Evolutionary conservation across 495 filamentous ascomycete genomes (phyloP), one percentile per base, ranked within the genome.

Genomic region (Talaromyces stipitatus): DNA sequence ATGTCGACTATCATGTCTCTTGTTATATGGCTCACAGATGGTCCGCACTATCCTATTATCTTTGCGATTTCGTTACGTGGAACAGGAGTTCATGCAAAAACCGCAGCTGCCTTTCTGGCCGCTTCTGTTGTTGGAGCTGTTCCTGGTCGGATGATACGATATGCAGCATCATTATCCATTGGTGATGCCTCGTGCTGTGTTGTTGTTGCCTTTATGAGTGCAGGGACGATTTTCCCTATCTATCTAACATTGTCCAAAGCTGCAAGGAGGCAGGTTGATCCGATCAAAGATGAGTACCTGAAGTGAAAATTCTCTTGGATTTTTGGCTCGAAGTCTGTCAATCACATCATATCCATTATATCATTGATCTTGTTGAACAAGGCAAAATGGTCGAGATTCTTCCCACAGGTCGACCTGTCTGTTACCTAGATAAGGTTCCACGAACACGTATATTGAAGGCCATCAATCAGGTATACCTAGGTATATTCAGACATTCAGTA

Each of bases 181-280:
- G 71, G 46, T 2, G 32, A 60, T n/a, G n/a, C n/a, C 58, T 68
- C 71, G 0, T 77, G 72, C 56, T 72, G 71, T 55, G 67, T 83
- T 26, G 64, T 76, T 16, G 64, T 80, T 11, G 78, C 78, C 3
- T 58, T 72, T 8, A 79, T 77, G 27, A 69, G 74, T 3, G 67
- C 65, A 23, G 76, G 73, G 1, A 57, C 62, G 0, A 33, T 78
- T 1, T 77, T 79, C 58, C 78, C 82, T 1, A 2, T 79, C 3
- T 80, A 76, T 63, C 59, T 81, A 20, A 76, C 76, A 36, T 20
- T 69, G 4, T 57, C 66, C 2, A 64, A 69, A 4, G 59, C 57
- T n/a, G 82, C 79, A 22, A 67, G 72, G 57, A 58, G 66, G 51
- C 71, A 82, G 54, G 68, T 76, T 3, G 78, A 80, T 64, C 72